phyloP scores from a whole-genome alignment of 768 basidiomycete genomes.

The Wakefieldia striispora region DNA sequence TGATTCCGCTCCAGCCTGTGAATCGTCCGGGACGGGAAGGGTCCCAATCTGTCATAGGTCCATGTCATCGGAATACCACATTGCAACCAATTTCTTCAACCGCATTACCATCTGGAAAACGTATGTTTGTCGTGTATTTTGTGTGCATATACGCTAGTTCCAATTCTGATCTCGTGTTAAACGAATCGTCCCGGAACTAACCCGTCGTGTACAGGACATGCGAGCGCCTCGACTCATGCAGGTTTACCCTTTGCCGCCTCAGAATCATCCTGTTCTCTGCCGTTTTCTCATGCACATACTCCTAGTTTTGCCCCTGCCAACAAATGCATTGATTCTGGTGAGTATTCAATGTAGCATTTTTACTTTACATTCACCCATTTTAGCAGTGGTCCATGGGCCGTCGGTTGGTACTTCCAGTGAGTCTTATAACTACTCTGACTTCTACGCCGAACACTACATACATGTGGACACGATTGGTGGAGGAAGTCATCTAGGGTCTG shows the following conservation, averaged over 20 bases:
- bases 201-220: conserved; percentile 9
- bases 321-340: conserved; percentile 12
- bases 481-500: too few species aligned
- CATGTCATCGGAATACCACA: background rate
- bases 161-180: background rate
- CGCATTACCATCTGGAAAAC: background rate
- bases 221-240: conserved; percentile 13
- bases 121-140: conserved; percentile 2
- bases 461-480: too few species aligned
- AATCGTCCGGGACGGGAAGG: background rate
- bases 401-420: conserved; percentile 4
- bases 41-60: background rate
- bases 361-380: too few species aligned
- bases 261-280: background rate
- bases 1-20: background rate
- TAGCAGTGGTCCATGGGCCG: background rate
- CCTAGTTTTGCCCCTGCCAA: conserved; percentile 5
- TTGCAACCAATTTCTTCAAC: background rate
- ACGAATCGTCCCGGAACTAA: background rate
- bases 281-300: background rate
- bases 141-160: background rate
- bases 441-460: background rate
- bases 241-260: background rate
- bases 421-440: background rate
- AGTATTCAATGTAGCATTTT: background rate